Evolutionary conservation across 108 stramenopile species (phyloP), one percentile per base, ranked within the genome.

Genomic region (Skeletonema grethae): DNA sequence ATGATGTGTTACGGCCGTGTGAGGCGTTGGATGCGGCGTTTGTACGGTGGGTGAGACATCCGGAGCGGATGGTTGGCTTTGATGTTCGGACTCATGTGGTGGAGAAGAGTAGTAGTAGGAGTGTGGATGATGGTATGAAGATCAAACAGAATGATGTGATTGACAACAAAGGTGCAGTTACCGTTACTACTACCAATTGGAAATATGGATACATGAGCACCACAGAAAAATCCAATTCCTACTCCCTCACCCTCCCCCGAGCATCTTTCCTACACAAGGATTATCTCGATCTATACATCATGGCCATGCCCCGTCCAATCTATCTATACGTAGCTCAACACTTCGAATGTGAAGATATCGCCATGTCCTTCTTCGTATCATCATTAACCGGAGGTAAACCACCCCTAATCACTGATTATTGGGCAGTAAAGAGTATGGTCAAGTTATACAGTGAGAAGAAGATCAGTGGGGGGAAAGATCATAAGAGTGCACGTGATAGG

Each of bases 271-370:
- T 92, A 6, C 94, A 95, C 65, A 55, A 86, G 34, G 91, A 91
- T 62, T 92, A 95, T 67, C 64, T 95, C 34, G 71, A 85, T 63
- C 63, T 77, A 16, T 95, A 95, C 79, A 88, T 69, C 29, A 76
- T 74, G 50, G 71, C 86, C 25, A 55, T 89, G n/a, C 88, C 91
- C 10, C 61, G 67, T 8, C 56, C 77, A 3, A 86, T 95, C 15
- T 78, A 88, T 38, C 64, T 80, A 45, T 73, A 56, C n/a, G 80
- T 95, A 4, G 87, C 73, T 5, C 57, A 69, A 6, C 58, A 90
- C 59, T 84, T 90, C 18, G 88, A 95, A 73, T 95, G 94, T 60
- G 94, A 95, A 75, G 94, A 95, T 43, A 86, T 95, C 68, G 91
- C 91, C 59, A 87, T 95, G 89, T 85, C 77, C 36, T 88, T 90